These are phyloP conservation scores for Wallacemonas sp. DNA, from an alignment of 208 protist genomes.

Conservation along the genomic window DNA sequence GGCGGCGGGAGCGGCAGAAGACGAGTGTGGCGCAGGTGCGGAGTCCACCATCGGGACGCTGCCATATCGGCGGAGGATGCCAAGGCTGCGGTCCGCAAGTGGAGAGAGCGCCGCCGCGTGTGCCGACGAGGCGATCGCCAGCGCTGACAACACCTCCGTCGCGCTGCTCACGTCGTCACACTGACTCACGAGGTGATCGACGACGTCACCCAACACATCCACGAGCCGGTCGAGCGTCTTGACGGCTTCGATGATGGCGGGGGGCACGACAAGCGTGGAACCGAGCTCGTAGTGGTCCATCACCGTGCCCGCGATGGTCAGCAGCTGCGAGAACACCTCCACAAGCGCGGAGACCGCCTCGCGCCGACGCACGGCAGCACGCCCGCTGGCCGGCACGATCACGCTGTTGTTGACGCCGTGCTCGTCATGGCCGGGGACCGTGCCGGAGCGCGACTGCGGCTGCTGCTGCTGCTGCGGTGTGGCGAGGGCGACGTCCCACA, in stretches of 20 bases:
- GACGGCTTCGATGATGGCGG: conserved; percentile 27
- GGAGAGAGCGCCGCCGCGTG: conserved; percentile 33
- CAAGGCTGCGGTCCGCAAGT: conserved; percentile 45
- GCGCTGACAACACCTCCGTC: conserved; percentile 35
- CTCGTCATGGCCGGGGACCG: neutral
- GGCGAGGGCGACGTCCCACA: conserved; percentile 33
- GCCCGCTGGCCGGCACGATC: neutral
- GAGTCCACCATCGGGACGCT: conserved; percentile 1
- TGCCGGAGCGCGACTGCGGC: no score
- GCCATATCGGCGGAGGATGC: conserved; percentile 49
- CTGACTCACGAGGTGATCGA: conserved; percentile 34
- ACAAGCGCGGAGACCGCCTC: conserved; percentile 41
- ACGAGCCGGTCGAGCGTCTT: conserved; percentile 48
- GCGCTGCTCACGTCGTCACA: conserved; percentile 38
- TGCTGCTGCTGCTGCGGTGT: no score
- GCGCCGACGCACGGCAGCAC: conserved; percentile 17
- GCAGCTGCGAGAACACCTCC: conserved; percentile 29
- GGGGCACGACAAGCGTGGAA: neutral
- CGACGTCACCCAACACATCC: conserved; percentile 36
- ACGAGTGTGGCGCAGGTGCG: no score
- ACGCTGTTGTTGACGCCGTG: neutral
- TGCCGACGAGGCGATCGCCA: conserved; percentile 43
- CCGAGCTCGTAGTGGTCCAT: conserved; percentile 18
- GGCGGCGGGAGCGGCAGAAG: no score
- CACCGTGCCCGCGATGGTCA: conserved; percentile 28